Evolutionary conservation across 495 filamentous ascomycete genomes (phyloP), one percentile per base, ranked within the genome.

Genomic region (Lichina pygmaea): DNA sequence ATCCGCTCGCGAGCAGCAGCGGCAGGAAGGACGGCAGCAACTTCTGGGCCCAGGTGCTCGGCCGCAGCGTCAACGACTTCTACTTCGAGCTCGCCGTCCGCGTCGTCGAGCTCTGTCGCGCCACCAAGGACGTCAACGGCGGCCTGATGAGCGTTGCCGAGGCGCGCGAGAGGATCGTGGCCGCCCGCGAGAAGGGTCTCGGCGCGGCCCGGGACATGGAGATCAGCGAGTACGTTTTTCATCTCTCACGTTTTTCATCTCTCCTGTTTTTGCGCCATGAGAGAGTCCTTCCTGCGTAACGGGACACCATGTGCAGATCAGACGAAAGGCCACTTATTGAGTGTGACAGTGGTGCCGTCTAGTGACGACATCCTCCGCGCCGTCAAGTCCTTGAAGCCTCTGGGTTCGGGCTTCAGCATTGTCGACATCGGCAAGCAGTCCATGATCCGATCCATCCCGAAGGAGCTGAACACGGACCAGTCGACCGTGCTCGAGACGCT

Each of bases 401-500:
- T 97, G 3, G 86, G 86, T 0, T 82, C 78, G 3, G 81, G 81
- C 8, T 93, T 93, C 62, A 73, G 78, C 8, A 75, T 86, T 44
- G 64, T 91, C 46, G 72, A 61, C 33, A 74, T 97, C 44, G 89
- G 91, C 7, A 69, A 68, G 51, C 81, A 81, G 56, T 68, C 77
- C 46, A 91, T 89, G 61, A 91, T 97, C 43, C 72, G 91, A 15
- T 92, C 82, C 1, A 74, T 95, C 34, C 91, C 89, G 1, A 93
- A 93, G 60, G 91, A 99, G 61, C 69, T 99, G 45, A 94, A 92
- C 54, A 85, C 75, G 11, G 89, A 99, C 56, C 89, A 99, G 62
- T 75, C 79, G 43, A 81, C 75, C 7, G 89, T 93, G 11, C 67
- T 99, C 7, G 91, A 95, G 58, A 83, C 75, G 0, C 84, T 82